Evolutionary conservation across 805 yeast species (phyloP), one percentile per base, ranked within the genome.

Genomic region (Spathaspora girioi): DNA sequence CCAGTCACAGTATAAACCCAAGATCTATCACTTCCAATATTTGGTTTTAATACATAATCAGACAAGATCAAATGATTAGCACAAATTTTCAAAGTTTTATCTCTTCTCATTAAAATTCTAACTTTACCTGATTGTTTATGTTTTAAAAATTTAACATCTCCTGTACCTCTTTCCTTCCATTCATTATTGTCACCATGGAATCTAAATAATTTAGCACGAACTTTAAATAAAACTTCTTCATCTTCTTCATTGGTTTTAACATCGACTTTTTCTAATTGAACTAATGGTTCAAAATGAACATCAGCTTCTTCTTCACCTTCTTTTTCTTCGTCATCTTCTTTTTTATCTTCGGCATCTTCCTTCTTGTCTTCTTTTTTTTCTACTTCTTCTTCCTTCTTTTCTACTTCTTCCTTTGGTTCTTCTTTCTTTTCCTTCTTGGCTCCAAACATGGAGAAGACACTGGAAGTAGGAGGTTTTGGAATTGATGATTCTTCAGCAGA

Each of bases 131-230:
- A 77, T 55, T 75, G 75, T 72, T 90, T 91, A 78, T 93, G 97
- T 77, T 93, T 80, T 69, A 94, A 83, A 73, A 94, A 89, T 75
- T 94, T 90, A 63, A 91, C 97, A 67, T 94, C 99, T 66, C 99
- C 99, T 35, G 97, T 90, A 63, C 99, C 99, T 79, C 99, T 89
- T 80, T 94, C 99, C 73, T 94, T 94, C 99, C 99, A 94, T 75
- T 94, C 98, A 66, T 86, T 86, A 49, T 84, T 63, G 54, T 90
- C 96, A 43, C 84, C 80, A 63, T 85, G 85, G 78, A 87, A 93
- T 74, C 90, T 87, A 80, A 93, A 94, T 67, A 94, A 79, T 75
- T 94, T 94, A 59, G 99, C 97, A 68, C 99, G 82, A 60, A 89
- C 89, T 75, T 94, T 94, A 53, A 59, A 58, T 47, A 65, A 61